Evolutionary conservation across 2,329 filamentous ascomycete species (phyloP).

Genomic region (Pestalotiopsis sp.): DNA sequence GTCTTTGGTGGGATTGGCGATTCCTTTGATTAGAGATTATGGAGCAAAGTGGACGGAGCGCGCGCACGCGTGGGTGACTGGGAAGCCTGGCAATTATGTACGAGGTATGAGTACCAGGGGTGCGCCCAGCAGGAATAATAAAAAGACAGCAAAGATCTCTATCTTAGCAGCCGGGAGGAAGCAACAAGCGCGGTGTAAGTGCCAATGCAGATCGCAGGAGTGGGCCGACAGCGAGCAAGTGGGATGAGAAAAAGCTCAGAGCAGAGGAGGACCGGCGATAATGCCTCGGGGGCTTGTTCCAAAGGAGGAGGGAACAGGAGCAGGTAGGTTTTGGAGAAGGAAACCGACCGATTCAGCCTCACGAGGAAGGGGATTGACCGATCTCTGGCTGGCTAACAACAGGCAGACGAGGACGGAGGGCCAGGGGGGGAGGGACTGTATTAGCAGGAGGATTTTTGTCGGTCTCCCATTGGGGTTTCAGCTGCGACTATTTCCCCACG

Average conservation of each 20-base stretch:
- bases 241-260: neutral
- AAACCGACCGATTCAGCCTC: conserved; percentile 5
- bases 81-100: conserved; percentile 3
- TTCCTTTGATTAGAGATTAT: conserved; percentile 10
- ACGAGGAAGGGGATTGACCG: neutral
- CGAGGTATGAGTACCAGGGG: conserved; percentile 4
- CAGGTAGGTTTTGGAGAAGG: neutral
- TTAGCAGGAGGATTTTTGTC: neutral
- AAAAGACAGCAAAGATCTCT: neutral
- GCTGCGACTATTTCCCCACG: conserved; percentile 3
- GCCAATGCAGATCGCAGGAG: neutral
- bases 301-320: neutral
- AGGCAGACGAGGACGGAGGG: neutral
- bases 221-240: neutral
- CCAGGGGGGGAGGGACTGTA: neutral
- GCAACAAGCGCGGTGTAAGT: neutral
- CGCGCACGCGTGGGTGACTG: neutral
- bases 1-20: neutral
- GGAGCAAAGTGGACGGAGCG: neutral
- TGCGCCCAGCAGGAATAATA: neutral
- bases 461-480: conserved; percentile 10
- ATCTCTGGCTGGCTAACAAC: neutral
- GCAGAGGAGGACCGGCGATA: conserved; percentile 1
- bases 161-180: neutral
- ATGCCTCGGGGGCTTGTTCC: neutral